Conservation (phyloP, 805 yeast genomes). For the Grigorovia humatica region DNA sequence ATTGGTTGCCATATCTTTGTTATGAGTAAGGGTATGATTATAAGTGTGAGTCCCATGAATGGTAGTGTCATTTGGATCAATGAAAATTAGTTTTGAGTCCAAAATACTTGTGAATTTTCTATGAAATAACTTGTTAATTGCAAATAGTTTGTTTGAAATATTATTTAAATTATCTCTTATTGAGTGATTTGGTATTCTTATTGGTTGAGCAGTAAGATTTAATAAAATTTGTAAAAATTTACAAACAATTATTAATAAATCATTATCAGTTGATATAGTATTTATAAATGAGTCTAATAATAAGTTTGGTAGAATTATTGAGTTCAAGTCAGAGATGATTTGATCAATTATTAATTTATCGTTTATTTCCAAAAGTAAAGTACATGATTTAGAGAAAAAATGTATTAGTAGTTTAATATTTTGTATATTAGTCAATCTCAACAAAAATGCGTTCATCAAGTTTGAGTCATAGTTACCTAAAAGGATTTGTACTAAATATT, state of each 20-base stretch:
- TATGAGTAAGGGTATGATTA: background rate
- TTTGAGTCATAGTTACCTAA: slow-evolving; percentile 24
- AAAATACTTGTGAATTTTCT: slow-evolving; percentile 14
- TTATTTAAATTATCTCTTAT: slow-evolving; percentile 10
- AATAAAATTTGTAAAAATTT: slow-evolving; percentile 19
- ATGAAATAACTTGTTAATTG: slow-evolving; percentile 18
- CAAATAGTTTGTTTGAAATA: slow-evolving; percentile 14
- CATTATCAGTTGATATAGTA: slow-evolving; percentile 4
- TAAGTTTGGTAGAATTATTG: slow-evolving; percentile 18
- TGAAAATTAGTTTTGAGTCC: slow-evolving; percentile 16
- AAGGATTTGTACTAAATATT: slow-evolving; percentile 17
- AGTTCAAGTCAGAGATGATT: slow-evolving; percentile 17
- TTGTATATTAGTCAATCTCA: slow-evolving; percentile 14
- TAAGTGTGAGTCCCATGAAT: slow-evolving; percentile 1
- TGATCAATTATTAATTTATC: slow-evolving; percentile 25
- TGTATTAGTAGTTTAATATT: slow-evolving; percentile 14
- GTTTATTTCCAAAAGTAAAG: slow-evolving; percentile 17
- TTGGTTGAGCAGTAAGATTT: slow-evolving; percentile 8
- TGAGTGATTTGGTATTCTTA: slow-evolving; percentile 9
- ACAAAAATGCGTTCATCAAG: slow-evolving; percentile 16
- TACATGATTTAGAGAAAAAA: slow-evolving; percentile 21
- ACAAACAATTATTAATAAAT: slow-evolving; percentile 17
- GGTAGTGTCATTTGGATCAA: slow-evolving; percentile 7
- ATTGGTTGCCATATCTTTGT: background rate
- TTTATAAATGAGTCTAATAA: slow-evolving; percentile 2